Percentiles rank a stretch among this genome's conserved stretches.
Evolutionary conservation across 495 filamentous ascomycete genomes (phyloP).

Genomic region (Rusavskia elegans): DNA sequence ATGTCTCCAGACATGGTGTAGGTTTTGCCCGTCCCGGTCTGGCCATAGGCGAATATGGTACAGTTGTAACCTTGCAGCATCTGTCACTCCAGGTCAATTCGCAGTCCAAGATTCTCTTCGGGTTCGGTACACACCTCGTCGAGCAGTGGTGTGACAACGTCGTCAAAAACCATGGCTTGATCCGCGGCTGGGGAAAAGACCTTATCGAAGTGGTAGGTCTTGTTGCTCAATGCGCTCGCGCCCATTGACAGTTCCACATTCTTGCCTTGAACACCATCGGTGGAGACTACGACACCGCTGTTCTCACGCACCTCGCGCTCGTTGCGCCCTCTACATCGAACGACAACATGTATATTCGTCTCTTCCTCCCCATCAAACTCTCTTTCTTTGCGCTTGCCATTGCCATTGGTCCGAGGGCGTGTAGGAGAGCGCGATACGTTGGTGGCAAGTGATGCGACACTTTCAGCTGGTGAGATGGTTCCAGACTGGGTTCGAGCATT

Average conservation of each 20-base stretch:
- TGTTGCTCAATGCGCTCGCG: conserved; percentile 79
- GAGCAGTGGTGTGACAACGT: conserved; percentile 79
- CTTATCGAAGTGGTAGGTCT: conserved; percentile 91
- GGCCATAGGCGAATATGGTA: conserved; percentile 96
- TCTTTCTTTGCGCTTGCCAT: conserved; percentile 63
- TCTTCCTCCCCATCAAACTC: conserved; percentile 70
- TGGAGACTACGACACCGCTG: conserved; percentile 76
- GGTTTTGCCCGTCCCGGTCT: conserved; percentile 95
- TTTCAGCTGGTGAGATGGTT: conserved; percentile 49
- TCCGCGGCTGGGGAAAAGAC: conserved; percentile 95
- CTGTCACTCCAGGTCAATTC: conserved; percentile 25
- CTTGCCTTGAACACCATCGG: conserved; percentile 73
- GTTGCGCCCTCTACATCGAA: conserved; percentile 82
- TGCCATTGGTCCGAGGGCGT: conserved; percentile 22
- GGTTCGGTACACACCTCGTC: conserved; percentile 52
- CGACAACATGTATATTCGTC: conserved; percentile 95
- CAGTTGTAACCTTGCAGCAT: conserved; percentile 96
- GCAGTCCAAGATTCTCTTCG: background rate
- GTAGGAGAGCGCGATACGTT: conserved; percentile 28
- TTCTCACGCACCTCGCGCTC: conserved; percentile 87
- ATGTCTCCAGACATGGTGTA: conserved; percentile 99
- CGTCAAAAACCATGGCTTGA: conserved; percentile 81
- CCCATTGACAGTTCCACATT: conserved; percentile 82
- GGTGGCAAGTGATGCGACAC: conserved; percentile 37
- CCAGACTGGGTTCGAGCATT: conserved; percentile 24